A percentile compares a stretch with the other conserved stretches of the same genome.
Conservation (phyloP, 2,329 filamentous ascomycete genomes). For the Byssothecium circinans region DNA sequence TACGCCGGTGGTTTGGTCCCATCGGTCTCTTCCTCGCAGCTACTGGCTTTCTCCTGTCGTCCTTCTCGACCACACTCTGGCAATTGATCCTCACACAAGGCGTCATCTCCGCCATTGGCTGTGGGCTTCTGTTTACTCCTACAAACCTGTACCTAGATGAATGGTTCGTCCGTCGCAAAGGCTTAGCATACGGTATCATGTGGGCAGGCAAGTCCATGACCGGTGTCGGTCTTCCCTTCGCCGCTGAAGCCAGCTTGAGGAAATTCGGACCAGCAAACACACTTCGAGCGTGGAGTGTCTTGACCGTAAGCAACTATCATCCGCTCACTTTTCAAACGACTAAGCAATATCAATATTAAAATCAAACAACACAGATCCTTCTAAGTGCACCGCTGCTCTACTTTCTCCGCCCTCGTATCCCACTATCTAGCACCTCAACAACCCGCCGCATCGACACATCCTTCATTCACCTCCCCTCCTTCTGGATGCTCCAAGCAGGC, state of each 20-base stretch:
- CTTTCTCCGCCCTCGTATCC: constrained; percentile 46
- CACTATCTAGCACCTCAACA: constrained; percentile 31
- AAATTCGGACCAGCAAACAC: constrained; percentile 45
- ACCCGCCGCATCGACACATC: constrained; percentile 34
- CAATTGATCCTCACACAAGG: constrained; percentile 44
- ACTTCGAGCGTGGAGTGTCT: constrained; percentile 40
- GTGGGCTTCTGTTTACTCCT: constrained; percentile 51
- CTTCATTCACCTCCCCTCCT: constrained; percentile 30
- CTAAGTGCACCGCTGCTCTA: no score
- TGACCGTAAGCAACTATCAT: background rate
- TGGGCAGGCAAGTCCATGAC: constrained; percentile 49
- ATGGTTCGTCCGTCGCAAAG: no score
- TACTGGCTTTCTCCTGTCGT: constrained; percentile 18
- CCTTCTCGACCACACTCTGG: constrained; percentile 32
- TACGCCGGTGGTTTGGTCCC: constrained; percentile 24
- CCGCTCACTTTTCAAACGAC: background rate
- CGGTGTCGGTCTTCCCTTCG: constrained; percentile 49
- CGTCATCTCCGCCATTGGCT: constrained; percentile 45
- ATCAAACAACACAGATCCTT: no score
- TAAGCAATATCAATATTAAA: constrained; percentile 1
- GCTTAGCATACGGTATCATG: constrained; percentile 64
- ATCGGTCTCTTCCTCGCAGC: no score
- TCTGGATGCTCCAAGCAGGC: constrained; percentile 40
- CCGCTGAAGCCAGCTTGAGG: constrained; percentile 44
- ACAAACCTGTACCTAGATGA: constrained; percentile 57